Conservation (phyloP, 257 asterid genomes). For the Solanum clarkiae region DNA sequence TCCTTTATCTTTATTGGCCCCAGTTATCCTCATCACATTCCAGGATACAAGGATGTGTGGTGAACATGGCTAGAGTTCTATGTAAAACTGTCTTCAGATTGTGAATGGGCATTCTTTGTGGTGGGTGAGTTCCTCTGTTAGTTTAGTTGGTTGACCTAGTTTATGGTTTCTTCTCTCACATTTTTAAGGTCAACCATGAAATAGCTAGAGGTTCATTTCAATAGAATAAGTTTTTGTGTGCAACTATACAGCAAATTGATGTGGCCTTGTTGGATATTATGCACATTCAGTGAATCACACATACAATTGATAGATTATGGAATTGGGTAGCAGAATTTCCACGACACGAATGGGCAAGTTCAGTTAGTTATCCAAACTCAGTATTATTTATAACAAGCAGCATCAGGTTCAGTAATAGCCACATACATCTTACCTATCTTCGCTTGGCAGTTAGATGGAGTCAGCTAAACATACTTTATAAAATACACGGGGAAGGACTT, state of each 20-base stretch:
- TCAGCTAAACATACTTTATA: neutral
- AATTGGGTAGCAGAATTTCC: neutral
- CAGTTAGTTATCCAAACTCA: neutral
- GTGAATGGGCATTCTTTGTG: neutral
- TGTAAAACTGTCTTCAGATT: neutral
- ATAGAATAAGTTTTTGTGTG: neutral
- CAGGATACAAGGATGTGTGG: neutral
- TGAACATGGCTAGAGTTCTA: neutral
- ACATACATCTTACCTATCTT: neutral
- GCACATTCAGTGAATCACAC: neutral
- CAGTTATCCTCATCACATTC: neutral
- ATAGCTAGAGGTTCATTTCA: neutral
- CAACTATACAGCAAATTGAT: neutral
- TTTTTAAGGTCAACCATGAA: neutral
- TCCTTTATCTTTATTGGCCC: neutral
- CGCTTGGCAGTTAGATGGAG: neutral
- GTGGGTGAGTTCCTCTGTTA: neutral
- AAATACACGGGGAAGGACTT: neutral
- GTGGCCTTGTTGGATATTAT: neutral
- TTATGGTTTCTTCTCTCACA: neutral
- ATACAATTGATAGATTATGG: neutral
- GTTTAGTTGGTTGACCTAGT: neutral
- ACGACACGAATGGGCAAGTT: neutral
- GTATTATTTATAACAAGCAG: neutral
- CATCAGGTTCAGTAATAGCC: neutral